phyloP scores from a whole-genome alignment of 2,329 filamentous ascomycete genomes.

The Meredithiella fracta region DNA sequence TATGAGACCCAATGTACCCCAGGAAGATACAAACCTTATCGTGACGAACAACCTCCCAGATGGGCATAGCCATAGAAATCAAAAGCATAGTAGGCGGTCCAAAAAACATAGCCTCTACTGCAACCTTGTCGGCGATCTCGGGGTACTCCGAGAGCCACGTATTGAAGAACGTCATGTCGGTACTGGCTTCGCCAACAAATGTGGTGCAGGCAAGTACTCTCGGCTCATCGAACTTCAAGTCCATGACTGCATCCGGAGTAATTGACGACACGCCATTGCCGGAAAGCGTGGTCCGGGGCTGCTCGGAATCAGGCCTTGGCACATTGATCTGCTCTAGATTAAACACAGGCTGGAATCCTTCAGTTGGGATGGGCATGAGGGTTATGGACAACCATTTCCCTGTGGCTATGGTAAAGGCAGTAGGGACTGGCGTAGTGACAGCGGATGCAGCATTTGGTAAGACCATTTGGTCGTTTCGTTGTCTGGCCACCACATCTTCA shows the following conservation, averaged over 20 bases:
- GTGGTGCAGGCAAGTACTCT: slow-evolving; percentile 51
- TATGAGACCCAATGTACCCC: slow-evolving; percentile 49
- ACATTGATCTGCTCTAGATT: slow-evolving; percentile 11
- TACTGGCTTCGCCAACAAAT: slow-evolving; percentile 47
- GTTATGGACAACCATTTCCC: slow-evolving; percentile 29
- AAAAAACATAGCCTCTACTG: slow-evolving; percentile 50
- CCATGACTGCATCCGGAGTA: slow-evolving; percentile 31
- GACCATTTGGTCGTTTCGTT: slow-evolving; percentile 27
- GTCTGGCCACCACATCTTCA: slow-evolving; percentile 35
- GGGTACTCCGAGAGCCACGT: slow-evolving; percentile 48
- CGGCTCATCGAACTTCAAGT: slow-evolving; percentile 44
- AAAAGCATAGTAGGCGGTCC: slow-evolving; percentile 49
- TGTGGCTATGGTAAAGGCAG: slow-evolving; percentile 39
- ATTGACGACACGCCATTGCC: slow-evolving; percentile 25
- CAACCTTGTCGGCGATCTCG: slow-evolving; percentile 38
- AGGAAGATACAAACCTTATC: slow-evolving; percentile 51
- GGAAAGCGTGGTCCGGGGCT: slow-evolving; percentile 3
- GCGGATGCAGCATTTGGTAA: slow-evolving; percentile 29
- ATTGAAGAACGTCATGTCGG: slow-evolving; percentile 49
- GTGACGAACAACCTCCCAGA: slow-evolving; percentile 49
- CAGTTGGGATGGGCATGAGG: slow-evolving; percentile 3
- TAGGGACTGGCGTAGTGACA: slow-evolving; percentile 23
- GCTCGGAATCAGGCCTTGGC: slow-evolving; percentile 11
- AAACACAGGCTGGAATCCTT: slow-evolving; percentile 1
- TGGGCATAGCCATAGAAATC: slow-evolving; percentile 46